A percentile compares a stretch with the other conserved stretches of the same genome.
These are phyloP conservation scores for Oryza meyeriana DNA, from an alignment of 176 grass and related monocot genomes.

Conservation along the genomic window DNA sequence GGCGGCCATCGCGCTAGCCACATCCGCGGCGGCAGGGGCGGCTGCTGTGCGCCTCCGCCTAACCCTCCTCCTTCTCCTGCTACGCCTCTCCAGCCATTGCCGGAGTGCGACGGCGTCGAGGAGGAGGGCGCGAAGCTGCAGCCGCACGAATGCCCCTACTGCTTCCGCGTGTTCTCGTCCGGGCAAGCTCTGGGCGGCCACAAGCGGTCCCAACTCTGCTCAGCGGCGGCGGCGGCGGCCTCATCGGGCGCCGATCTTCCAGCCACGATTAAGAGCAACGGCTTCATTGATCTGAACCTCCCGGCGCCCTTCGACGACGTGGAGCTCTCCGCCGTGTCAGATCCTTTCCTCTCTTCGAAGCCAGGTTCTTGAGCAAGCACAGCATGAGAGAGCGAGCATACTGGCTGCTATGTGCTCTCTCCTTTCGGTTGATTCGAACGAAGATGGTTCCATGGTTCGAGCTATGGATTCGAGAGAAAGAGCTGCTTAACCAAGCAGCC, in stretches of 20 bases:
- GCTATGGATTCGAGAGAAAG: constrained; percentile 10
- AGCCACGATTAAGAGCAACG: constrained; percentile 11
- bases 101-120: constrained; percentile 27
- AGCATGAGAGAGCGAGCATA: constrained; percentile 26
- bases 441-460: constrained; percentile 22
- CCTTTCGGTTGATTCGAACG: constrained; percentile 25
- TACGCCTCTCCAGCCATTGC: constrained; percentile 38
- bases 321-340: constrained; percentile 57
- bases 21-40: constrained; percentile 43
- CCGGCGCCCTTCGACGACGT: constrained; percentile 45
- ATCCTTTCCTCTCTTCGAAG: constrained; percentile 44
- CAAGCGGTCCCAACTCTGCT: constrained; percentile 54
- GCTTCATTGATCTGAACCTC: constrained; percentile 66
- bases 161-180: constrained; percentile 61
- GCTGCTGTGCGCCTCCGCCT: constrained; percentile 35
- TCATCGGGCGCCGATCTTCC: background rate
- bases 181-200: constrained; percentile 79
- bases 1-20: constrained; percentile 64
- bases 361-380: constrained; percentile 32
- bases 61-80: background rate
- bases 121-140: constrained; percentile 19
- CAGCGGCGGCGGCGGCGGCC: constrained; percentile 16
- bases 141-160: constrained; percentile 53
- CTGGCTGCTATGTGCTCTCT: constrained; percentile 8
- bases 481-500: constrained; percentile 22